These are phyloP conservation scores for Priceomyces castillae DNA, from an alignment of 805 yeast genomes.

Conservation along the genomic window DNA sequence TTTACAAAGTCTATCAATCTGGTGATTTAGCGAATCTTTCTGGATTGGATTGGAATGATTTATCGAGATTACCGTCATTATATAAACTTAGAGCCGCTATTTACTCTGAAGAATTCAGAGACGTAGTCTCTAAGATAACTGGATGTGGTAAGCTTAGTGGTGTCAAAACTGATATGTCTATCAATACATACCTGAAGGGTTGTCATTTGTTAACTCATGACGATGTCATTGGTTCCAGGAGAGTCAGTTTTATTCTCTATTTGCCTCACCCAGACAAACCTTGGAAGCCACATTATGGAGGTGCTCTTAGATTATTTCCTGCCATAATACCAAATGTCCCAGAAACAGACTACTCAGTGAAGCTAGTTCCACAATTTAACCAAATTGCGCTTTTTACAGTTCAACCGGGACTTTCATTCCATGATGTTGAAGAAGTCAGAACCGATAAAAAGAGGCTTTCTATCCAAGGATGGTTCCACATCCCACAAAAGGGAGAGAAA, in stretches of 20 bases:
- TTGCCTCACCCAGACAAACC: constrained; percentile 85
- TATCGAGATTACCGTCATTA: constrained; percentile 68
- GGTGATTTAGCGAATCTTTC: constrained; percentile 91
- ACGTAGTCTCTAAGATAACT: constrained; percentile 70
- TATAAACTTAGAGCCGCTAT: constrained; percentile 81
- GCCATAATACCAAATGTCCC: constrained; percentile 90
- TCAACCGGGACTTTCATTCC: constrained; percentile 94
- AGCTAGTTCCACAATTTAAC: constrained; percentile 88
- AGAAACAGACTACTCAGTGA: constrained; percentile 63
- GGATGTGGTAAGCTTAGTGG: constrained; percentile 90
- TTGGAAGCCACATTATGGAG: constrained; percentile 95
- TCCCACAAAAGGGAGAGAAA: constrained; percentile 89
- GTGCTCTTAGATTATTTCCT: constrained; percentile 83
- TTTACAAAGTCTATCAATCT: constrained; percentile 85
- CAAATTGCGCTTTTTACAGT: constrained; percentile 95
- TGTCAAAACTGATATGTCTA: constrained; percentile 85
- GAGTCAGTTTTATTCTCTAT: constrained; percentile 89
- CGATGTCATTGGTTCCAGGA: constrained; percentile 93
- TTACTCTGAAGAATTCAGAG: constrained; percentile 82
- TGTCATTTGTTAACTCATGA: constrained; percentile 95
- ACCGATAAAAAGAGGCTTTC: constrained; percentile 88
- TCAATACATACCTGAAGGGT: constrained; percentile 87
- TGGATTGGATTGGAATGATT: constrained; percentile 75
- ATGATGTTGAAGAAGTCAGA: constrained; percentile 95
- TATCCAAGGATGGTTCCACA: constrained; percentile 98